These are phyloP conservation scores for Paracamarosporium sp. DNA, from an alignment of 2,329 filamentous ascomycete species.

Conservation along the genomic window DNA sequence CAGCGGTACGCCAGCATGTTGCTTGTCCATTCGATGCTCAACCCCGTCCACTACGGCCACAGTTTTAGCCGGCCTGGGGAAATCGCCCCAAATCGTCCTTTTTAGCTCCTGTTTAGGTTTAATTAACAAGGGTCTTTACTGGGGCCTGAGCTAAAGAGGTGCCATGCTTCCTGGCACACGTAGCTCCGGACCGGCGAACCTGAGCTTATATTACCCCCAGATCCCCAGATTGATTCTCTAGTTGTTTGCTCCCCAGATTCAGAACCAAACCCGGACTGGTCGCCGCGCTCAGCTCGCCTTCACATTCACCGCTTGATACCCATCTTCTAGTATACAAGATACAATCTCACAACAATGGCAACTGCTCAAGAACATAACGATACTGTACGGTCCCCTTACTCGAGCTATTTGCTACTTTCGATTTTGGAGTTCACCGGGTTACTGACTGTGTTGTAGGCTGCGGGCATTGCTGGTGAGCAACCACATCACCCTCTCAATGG, in stretches of 20 bases:
- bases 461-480: slow-evolving; percentile 11
- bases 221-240: slow-evolving; percentile 33
- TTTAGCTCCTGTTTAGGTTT: slow-evolving; percentile 36
- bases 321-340: slow-evolving; percentile 1
- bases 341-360: slow-evolving; percentile 44
- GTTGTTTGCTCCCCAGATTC: slow-evolving; percentile 28
- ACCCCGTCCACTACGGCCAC: slow-evolving; percentile 28
- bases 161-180: slow-evolving; percentile 39
- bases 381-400: slow-evolving; percentile 28
- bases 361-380: slow-evolving; percentile 49
- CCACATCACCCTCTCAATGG: slow-evolving; percentile 31
- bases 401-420: neutral
- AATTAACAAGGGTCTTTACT: slow-evolving; percentile 33
- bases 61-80: slow-evolving; percentile 44
- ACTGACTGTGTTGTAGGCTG: neutral
- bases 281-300: slow-evolving; percentile 5
- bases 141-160: slow-evolving; percentile 27
- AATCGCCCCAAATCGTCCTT: slow-evolving; percentile 36
- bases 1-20: slow-evolving; percentile 6
- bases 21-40: slow-evolving; percentile 31
- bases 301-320: slow-evolving; percentile 15
- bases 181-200: slow-evolving; percentile 33
- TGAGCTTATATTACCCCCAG: slow-evolving; percentile 39
- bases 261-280: neutral
- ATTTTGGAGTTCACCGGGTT: neutral